A percentile compares a stretch with the other conserved stretches of the same genome.
Evolutionary conservation across 768 basidiomycete genomes (phyloP).

Genomic region (Suillus placidus): DNA sequence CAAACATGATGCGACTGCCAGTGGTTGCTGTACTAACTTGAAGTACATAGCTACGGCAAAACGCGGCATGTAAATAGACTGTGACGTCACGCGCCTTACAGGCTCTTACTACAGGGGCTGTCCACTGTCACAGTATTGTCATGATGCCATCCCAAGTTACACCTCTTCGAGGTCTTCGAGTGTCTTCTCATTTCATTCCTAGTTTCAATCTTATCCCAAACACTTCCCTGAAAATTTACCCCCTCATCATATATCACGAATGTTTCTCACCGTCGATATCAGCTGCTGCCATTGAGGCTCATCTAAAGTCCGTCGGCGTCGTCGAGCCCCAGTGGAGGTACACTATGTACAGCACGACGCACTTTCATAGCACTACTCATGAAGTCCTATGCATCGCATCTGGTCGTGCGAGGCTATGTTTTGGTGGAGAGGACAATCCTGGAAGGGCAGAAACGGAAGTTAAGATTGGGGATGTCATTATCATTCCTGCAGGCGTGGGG

Average conservation of each 20-base stretch:
- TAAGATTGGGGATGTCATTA: conserved; percentile 41
- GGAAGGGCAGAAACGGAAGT: conserved; percentile 34
- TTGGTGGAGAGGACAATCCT: conserved; percentile 42
- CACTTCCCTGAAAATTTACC: conserved; percentile 36
- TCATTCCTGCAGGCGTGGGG: conserved; percentile 45
- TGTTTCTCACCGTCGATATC: conserved; percentile 29
- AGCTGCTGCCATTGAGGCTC: conserved; percentile 34
- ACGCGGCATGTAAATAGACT: not conserved
- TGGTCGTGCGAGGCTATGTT: conserved; percentile 41
- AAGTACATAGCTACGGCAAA: not conserved
- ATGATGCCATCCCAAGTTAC: conserved; percentile 13
- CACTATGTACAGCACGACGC: conserved; percentile 43
- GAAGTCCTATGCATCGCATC: conserved; percentile 40
- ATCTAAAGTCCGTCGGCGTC: conserved; percentile 36
- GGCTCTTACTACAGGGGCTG: no score
- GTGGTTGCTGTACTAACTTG: not conserved
- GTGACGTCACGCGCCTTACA: conserved; percentile 2
- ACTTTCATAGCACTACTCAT: conserved; percentile 48
- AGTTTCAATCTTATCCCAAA: conserved; percentile 39
- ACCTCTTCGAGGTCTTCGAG: conserved; percentile 28
- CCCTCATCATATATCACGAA: conserved; percentile 42
- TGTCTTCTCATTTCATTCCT: conserved; percentile 36
- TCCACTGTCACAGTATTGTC: no score
- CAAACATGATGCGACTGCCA: not conserved
- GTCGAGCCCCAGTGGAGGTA: conserved; percentile 45